Base-by-base conservation (phyloP, 169 alveolate species). In the Ichthyophthirius multifiliis region DNA sequence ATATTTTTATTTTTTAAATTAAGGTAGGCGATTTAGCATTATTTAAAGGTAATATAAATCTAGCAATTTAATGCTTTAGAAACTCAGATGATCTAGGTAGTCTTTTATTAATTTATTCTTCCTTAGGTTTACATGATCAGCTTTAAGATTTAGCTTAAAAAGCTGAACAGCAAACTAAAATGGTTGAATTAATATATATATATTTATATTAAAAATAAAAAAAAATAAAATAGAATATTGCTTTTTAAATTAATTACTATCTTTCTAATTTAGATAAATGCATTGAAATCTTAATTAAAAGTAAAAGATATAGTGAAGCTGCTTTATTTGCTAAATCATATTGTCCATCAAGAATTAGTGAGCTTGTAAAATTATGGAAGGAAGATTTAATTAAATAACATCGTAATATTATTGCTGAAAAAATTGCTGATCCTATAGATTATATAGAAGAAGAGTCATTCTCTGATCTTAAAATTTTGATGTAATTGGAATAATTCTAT, bases 261-360 rank as follows among this genome's bases (percentile, higher is more conserved):
- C 55, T 84, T 10, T 75, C 77, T 7, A 94, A 92, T 77, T 64
- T 80, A 16, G 91, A 90, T 15, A 82, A 85, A 23, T 94, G 97
- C 75, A 62, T 92, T 34, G 88, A 89, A n/a, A 82, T 89, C 37
- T 81, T 95, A 44, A 35, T 89, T n/a, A 87, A 90, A 55, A 55
- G 95, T 55, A 85, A 85, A 32, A 85, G 96, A 84, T 75, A 82
- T 15, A 88, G 97, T 30, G 96, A 94, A 75, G 98, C 96, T 9
- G 97, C 97, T 16, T 71, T 93, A 67, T 95, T 95, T 86, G 95
- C 97, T 15, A 90, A 96, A 75, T 92, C 96, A 12, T 95, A 95
- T 76, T 81, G 82, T 18, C 98, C 98, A 3, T 85, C 94, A 1
- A 92, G 83, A 79, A 63, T 95, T 0, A 74, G 80, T 27, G 85